A percentile compares a stretch with the other conserved stretches of the same genome.
These are phyloP conservation scores for Quercus suber DNA, from an alignment of 306 rosid species.

Conservation along the genomic window DNA sequence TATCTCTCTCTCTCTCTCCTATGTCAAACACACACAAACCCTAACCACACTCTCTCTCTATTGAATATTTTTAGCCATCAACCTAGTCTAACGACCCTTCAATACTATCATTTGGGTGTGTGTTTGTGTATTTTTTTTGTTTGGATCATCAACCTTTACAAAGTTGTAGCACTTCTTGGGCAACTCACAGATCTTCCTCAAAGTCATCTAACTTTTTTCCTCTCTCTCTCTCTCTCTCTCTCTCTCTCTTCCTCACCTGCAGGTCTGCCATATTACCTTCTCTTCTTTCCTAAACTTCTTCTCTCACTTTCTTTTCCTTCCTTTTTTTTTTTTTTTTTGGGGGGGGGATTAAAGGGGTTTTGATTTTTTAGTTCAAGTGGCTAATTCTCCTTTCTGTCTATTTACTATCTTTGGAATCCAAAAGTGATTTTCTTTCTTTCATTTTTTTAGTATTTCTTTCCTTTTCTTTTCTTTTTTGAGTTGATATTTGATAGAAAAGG, in stretches of 20 bases:
- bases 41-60: slow-evolving; percentile 5
- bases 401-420: slow-evolving; percentile 22
- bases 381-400: slow-evolving; percentile 4
- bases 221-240: neutral
- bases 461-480: neutral
- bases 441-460: neutral
- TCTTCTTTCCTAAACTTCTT: slow-evolving; percentile 15
- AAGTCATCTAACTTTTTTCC: slow-evolving; percentile 43
- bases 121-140: neutral
- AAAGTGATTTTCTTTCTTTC: neutral
- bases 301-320: slow-evolving; percentile 13
- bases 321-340: neutral
- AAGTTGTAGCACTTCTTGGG: slow-evolving; percentile 29
- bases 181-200: slow-evolving; percentile 59
- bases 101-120: neutral
- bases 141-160: slow-evolving; percentile 16
- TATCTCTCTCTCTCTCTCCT: neutral
- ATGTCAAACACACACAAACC: neutral
- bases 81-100: slow-evolving; percentile 47
- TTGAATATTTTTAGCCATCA: neutral
- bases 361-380: slow-evolving; percentile 35
- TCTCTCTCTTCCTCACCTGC: neutral
- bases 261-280: slow-evolving; percentile 27
- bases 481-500: neutral
- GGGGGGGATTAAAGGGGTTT: neutral